These are phyloP conservation scores for Fusarium sp. DNA, from an alignment of 2,329 filamentous ascomycete genomes.

Conservation along the genomic window DNA sequence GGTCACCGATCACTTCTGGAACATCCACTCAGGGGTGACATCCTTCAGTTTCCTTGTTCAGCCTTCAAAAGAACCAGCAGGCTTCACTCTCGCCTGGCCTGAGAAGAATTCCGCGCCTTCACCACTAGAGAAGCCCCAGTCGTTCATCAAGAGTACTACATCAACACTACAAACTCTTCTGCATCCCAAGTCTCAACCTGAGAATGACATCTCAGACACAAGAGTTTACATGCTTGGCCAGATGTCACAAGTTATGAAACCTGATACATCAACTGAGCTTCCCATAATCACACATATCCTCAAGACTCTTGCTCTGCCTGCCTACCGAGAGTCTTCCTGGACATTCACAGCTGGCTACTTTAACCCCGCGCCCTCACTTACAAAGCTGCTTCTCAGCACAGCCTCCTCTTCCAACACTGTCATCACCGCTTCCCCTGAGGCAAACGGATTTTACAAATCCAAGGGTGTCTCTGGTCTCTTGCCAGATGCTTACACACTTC, in stretches of 20 bases:
- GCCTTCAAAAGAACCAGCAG: conserved; percentile 66
- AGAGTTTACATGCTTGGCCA: conserved; percentile 88
- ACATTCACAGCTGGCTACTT: conserved; percentile 99
- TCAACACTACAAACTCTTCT: conserved; percentile 74
- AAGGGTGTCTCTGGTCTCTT: conserved; percentile 89
- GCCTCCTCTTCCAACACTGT: conserved; percentile 79
- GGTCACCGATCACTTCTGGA: conserved; percentile 84
- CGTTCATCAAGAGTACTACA: conserved; percentile 77
- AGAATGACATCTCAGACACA: conserved; percentile 63
- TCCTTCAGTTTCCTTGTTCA: conserved; percentile 84
- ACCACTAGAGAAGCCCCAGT: conserved; percentile 75
- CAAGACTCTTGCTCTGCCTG: conserved; percentile 70
- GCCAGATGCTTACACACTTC: conserved; percentile 89
- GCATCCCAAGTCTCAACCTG: conserved; percentile 46
- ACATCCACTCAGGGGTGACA: conserved; percentile 80
- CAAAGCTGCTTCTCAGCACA: conserved; percentile 80
- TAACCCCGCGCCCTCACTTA: conserved; percentile 90
- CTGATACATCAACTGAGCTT: conserved; percentile 87
- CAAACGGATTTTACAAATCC: conserved; percentile 94
- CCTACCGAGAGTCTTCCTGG: conserved; percentile 80
- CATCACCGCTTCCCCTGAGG: conserved; percentile 90
- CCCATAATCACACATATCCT: conserved; percentile 83
- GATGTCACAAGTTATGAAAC: conserved; percentile 83
- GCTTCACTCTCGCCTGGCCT: conserved; percentile 79
- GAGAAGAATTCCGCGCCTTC: conserved; percentile 77